Evolutionary conservation across 768 basidiomycete species (phyloP).

Genomic region (Hypsizygus marmoreus): DNA sequence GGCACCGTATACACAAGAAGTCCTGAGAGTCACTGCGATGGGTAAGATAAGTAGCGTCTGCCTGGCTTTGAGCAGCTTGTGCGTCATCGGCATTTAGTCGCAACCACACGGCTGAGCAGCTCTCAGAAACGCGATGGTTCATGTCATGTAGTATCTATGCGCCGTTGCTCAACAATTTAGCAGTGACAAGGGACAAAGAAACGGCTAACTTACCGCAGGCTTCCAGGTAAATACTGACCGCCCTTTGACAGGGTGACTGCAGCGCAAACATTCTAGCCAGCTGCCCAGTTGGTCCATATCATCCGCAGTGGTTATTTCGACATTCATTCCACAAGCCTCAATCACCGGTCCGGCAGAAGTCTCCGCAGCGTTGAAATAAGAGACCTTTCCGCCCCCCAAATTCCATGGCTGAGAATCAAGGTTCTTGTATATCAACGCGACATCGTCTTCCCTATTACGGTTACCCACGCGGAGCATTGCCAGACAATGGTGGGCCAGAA

Average conservation of each 20-base stretch:
- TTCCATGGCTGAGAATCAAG: conserved; percentile 24
- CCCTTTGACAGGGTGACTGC: conserved; percentile 15
- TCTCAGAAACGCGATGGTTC: conserved; percentile 17
- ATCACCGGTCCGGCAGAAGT: conserved; percentile 18
- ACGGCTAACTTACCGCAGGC: conserved; percentile 16
- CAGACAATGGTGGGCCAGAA: conserved; percentile 25
- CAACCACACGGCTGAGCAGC: conserved; percentile 11
- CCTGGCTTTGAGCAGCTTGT: conserved; percentile 18
- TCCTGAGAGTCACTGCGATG: conserved; percentile 6
- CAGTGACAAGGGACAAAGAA: not conserved
- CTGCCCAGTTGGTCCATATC: conserved; percentile 20
- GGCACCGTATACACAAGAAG: conserved; percentile 18
- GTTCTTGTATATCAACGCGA: conserved; percentile 14
- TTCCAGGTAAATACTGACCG: conserved; percentile 24
- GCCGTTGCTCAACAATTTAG: not conserved
- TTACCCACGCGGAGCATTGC: conserved; percentile 20
- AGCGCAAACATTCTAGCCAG: conserved; percentile 24
- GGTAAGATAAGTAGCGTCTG: conserved; percentile 7
- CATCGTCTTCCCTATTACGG: conserved; percentile 24
- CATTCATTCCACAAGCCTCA: conserved; percentile 15
- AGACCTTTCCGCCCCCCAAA: conserved; percentile 14
- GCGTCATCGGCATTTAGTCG: conserved; percentile 14
- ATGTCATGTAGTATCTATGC: conserved; percentile 24
- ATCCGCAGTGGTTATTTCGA: conserved; percentile 13
- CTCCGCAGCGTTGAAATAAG: conserved; percentile 16